These are phyloP conservation scores for Anacardium occidentale DNA, from an alignment of 345 rosid species.

Conservation along the genomic window DNA sequence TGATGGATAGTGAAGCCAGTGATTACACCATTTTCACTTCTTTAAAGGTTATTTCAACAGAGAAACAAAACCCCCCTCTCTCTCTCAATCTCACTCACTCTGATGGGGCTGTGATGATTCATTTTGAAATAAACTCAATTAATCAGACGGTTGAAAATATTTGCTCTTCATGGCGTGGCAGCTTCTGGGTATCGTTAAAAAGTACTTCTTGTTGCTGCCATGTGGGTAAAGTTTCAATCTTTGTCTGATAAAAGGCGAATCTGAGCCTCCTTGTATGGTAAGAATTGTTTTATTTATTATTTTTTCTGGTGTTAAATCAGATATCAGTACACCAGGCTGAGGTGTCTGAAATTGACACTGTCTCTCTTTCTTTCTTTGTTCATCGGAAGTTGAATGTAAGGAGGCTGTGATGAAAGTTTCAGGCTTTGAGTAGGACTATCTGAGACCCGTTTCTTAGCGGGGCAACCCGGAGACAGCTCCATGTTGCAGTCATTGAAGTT, in stretches of 20 bases:
- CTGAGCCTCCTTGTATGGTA: constrained; percentile 8
- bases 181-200: neutral
- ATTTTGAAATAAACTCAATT: neutral
- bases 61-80: neutral
- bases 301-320: no score
- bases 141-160: neutral
- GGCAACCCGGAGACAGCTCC: no score
- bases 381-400: no score
- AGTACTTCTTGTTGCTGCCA: constrained; percentile 10
- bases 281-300: neutral
- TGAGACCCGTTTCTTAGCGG: no score
- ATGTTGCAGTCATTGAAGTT: no score
- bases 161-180: constrained; percentile 14
- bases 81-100: neutral
- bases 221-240: neutral
- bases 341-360: neutral
- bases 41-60: no score
- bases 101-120: constrained; percentile 16
- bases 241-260: constrained; percentile 8
- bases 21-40: neutral
- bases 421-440: no score
- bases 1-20: constrained; percentile 7
- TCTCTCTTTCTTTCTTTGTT: neutral
- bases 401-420: no score
- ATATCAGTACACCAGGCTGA: neutral